These are phyloP conservation scores for Diaporthe citri DNA, from an alignment of 2,329 filamentous ascomycete species.

Conservation along the genomic window DNA sequence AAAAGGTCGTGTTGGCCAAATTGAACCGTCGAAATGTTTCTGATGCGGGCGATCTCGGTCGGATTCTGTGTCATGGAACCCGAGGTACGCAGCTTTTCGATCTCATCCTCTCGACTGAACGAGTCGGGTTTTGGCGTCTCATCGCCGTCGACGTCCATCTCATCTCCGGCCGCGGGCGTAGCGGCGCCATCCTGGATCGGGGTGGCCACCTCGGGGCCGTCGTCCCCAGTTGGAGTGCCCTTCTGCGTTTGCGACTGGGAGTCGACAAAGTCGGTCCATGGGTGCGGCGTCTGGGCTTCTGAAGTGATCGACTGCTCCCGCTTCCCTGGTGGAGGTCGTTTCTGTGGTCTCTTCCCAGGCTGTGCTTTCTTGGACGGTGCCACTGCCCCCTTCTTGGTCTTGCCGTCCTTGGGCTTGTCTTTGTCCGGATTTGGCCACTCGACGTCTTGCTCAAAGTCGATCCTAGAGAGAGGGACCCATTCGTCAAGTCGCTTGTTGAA, in stretches of 20 bases:
- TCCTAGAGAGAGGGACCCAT: conserved; percentile 86
- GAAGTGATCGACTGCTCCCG: conserved; percentile 67
- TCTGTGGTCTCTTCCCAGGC: conserved; percentile 69
- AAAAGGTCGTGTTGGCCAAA: conserved; percentile 94
- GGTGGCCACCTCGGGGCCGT: conserved; percentile 41
- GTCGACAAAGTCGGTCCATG: conserved; percentile 66
- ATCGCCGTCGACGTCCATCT: conserved; percentile 69
- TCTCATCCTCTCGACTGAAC: conserved; percentile 89
- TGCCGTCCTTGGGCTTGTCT: conserved; percentile 79
- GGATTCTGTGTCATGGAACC: conserved; percentile 99
- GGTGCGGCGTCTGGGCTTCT: conserved; percentile 66
- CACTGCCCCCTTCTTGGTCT: conserved; percentile 78
- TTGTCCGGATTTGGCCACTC: conserved; percentile 97
- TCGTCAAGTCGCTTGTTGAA: conserved; percentile 92
- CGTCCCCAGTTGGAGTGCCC: conserved; percentile 56
- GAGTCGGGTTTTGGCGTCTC: conserved; percentile 57
- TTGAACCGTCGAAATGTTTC: conserved; percentile 93
- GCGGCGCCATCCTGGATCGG: conserved; percentile 35
- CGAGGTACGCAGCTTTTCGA: conserved; percentile 92
- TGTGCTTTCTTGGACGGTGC: conserved; percentile 67
- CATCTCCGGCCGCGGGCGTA: conserved; percentile 50
- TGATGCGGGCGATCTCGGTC: conserved; percentile 93
- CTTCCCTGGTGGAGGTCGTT: conserved; percentile 62
- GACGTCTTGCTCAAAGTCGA: conserved; percentile 90
- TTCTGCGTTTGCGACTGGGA: conserved; percentile 58